Percentiles rank a stretch among this genome's conserved stretches.
These are phyloP conservation scores for Leptographium procerum DNA, from an alignment of 2,329 filamentous ascomycete species.

Conservation along the genomic window DNA sequence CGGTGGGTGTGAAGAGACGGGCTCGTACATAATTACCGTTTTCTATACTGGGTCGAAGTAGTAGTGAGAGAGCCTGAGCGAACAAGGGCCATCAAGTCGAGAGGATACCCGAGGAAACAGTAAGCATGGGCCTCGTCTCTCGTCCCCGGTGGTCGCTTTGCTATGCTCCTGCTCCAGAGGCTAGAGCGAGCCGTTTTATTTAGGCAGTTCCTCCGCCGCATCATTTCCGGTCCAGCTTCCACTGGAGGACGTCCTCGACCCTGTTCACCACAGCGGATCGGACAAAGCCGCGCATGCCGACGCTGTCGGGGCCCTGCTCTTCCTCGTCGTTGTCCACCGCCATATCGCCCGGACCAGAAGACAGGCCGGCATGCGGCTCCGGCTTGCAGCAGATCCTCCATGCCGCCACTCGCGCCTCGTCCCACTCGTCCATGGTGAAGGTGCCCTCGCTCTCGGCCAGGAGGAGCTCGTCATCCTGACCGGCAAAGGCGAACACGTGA, in stretches of 20 bases:
- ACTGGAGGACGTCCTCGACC: slow-evolving; percentile 41
- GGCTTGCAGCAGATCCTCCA: slow-evolving; percentile 50
- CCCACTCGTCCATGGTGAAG: slow-evolving; percentile 69
- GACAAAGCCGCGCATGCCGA: slow-evolving; percentile 47
- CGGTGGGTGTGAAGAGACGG: not conserved
- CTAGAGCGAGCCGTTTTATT: not conserved
- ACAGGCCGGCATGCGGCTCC: slow-evolving; percentile 3
- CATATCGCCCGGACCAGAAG: slow-evolving; percentile 23
- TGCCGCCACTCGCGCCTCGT: slow-evolving; percentile 54
- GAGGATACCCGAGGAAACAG: too few species aligned
- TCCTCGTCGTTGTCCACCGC: slow-evolving; percentile 30
- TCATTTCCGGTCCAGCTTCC: slow-evolving; percentile 28
- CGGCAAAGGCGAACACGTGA: slow-evolving; percentile 78
- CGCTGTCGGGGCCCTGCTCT: too few species aligned
- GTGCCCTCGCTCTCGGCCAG: slow-evolving; percentile 71
- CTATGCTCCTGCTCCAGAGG: too few species aligned
- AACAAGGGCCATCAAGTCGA: too few species aligned
- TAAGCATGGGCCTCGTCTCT: not conserved
- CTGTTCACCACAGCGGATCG: slow-evolving; percentile 49
- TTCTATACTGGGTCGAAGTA: not conserved
- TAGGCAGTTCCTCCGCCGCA: not conserved
- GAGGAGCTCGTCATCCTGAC: slow-evolving; percentile 58
- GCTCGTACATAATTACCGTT: not conserved
- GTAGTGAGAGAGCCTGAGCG: not conserved
- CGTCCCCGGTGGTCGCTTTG: not conserved